A percentile compares a stretch with the other conserved stretches of the same genome.
Conservation (phyloP, 208 protist genomes). For the Trichomonas vaginalis region DNA sequence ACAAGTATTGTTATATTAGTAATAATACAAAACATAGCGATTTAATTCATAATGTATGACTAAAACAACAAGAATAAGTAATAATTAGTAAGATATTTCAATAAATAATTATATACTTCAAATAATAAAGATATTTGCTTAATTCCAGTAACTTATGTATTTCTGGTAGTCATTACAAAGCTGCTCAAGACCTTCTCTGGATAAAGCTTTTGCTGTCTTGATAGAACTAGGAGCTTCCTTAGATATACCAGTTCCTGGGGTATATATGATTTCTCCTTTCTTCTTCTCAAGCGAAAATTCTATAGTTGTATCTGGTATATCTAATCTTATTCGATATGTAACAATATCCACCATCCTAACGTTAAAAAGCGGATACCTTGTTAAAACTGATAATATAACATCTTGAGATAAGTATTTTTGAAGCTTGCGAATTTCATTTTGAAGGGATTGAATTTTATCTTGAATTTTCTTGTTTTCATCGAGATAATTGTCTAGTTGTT, state of each 20-base stretch:
- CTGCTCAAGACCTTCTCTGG: too few relatives aligned
- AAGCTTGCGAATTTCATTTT: not conserved
- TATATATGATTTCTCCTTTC: not conserved
- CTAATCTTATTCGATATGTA: not conserved
- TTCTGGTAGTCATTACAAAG: too few relatives aligned
- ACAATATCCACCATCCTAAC: not conserved
- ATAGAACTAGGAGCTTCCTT: too few relatives aligned
- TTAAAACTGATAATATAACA: not conserved
- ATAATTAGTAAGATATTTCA: too few relatives aligned
- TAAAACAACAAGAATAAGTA: too few relatives aligned
- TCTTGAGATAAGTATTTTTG: not conserved
- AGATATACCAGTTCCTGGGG: not conserved
- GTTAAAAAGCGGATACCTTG: not conserved
- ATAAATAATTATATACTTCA: too few relatives aligned
- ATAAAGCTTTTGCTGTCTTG: too few relatives aligned
- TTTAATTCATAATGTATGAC: too few relatives aligned
- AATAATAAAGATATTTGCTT: too few relatives aligned
- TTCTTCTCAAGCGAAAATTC: not conserved
- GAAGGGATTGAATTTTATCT: not conserved
- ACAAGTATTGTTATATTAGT: too few relatives aligned
- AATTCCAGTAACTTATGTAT: too few relatives aligned
- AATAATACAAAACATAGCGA: too few relatives aligned
- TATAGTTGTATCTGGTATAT: not conserved
- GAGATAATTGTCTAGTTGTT: not conserved
- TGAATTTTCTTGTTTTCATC: not conserved